phyloP scores from a whole-genome alignment of 495 filamentous ascomycete genomes.

The Thermothielavioides terrestris region DNA sequence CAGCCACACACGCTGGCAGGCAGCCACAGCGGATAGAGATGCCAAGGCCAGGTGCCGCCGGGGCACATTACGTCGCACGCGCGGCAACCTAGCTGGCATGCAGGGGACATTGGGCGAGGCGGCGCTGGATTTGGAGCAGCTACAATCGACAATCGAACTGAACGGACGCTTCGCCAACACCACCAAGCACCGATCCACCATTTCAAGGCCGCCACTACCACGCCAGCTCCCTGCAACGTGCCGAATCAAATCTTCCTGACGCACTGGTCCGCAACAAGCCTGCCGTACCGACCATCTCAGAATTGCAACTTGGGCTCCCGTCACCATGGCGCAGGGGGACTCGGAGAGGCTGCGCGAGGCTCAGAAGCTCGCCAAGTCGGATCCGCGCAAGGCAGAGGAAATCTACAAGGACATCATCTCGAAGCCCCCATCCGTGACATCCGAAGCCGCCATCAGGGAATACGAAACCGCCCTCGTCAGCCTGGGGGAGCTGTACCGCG shows the following conservation, averaged over 20 bases:
- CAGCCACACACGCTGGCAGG: conserved; percentile 7
- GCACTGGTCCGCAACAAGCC: neutral
- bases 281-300: neutral
- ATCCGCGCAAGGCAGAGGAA: conserved; percentile 70
- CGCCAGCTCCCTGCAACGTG: neutral
- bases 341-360: conserved; percentile 56
- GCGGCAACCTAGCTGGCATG: conserved; percentile 23
- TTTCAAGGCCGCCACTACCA: neutral
- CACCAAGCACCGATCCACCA: neutral
- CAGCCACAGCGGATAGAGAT: conserved; percentile 10
- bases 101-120: conserved; percentile 4
- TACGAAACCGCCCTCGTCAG: conserved; percentile 79
- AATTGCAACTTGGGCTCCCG: neutral
- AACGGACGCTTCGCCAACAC: conserved; percentile 5
- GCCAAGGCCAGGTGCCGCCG: conserved; percentile 11
- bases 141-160: neutral
- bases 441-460: conserved; percentile 73
- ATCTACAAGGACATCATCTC: conserved; percentile 85
- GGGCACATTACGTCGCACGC: conserved; percentile 25
- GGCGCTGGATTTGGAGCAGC: conserved; percentile 18
- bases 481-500: conserved; percentile 84
- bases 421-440: conserved; percentile 67
- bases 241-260: neutral
- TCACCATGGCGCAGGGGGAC: conserved; percentile 39
- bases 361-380: conserved; percentile 67